Evolutionary conservation across 805 yeast genomes (phyloP).

Genomic region (Zygotorulaspora sp.): DNA sequence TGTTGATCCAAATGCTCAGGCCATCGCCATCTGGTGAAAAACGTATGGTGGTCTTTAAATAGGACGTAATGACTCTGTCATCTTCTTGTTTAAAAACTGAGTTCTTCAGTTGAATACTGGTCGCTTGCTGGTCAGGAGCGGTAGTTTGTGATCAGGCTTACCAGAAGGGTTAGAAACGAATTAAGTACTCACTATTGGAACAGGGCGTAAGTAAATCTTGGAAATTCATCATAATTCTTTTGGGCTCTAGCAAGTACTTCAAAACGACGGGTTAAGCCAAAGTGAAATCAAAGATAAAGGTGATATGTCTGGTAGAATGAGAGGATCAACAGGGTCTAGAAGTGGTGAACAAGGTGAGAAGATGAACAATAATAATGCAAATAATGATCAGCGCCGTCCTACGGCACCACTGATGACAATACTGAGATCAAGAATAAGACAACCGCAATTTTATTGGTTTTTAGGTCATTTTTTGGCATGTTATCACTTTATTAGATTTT

Average conservation of each 20-base stretch:
- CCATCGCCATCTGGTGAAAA: no score
- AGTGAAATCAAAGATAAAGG: not conserved
- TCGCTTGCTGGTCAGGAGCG: no score
- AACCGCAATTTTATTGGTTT: slow-evolving; percentile 70
- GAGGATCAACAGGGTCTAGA: not conserved
- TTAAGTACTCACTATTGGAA: not conserved
- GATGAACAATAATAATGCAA: not conserved
- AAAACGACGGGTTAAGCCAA: not conserved
- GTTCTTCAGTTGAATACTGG: no score
- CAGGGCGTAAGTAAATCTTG: not conserved
- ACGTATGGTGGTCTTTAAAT: not conserved
- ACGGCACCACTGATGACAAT: slow-evolving; percentile 23
- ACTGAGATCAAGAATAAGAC: slow-evolving; percentile 29
- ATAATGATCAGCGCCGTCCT: slow-evolving; percentile 10
- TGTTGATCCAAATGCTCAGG: no score
- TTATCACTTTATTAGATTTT: slow-evolving; percentile 39
- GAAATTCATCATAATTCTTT: slow-evolving; percentile 2
- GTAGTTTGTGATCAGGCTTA: no score
- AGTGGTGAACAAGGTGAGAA: not conserved
- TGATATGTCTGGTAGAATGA: not conserved
- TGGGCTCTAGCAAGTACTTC: not conserved
- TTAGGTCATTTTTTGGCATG: slow-evolving; percentile 51
- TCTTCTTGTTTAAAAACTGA: no score
- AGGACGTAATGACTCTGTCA: not conserved
- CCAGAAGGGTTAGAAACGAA: no score